Evolutionary conservation across 169 alveolate genomes (phyloP).

Genomic region (Fabrea salina): DNA sequence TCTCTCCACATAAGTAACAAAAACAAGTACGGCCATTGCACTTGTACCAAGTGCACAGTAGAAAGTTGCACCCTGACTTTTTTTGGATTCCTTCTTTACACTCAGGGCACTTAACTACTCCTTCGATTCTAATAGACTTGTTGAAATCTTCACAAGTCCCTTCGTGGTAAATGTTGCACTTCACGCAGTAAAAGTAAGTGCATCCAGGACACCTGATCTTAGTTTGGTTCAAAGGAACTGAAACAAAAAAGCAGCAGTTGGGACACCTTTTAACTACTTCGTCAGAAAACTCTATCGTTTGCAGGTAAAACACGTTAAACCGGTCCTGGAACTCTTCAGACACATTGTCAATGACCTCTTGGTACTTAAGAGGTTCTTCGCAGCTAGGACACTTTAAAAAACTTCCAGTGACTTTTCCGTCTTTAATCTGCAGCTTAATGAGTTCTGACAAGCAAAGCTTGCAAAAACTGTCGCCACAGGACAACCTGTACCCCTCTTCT

Average conservation of each 20-base stretch:
- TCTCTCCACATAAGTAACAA: constrained; percentile 46
- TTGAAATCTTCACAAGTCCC: not conserved
- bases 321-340: no score
- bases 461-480: not conserved
- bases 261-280: not conserved
- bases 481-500: not conserved
- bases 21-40: constrained; percentile 34
- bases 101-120: constrained; percentile 46
- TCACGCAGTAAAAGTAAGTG: not conserved
- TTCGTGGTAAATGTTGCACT: not conserved
- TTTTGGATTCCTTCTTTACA: constrained; percentile 48
- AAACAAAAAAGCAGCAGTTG: not conserved
- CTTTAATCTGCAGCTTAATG: no score
- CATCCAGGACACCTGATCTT: not conserved
- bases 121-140: not conserved
- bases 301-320: no score
- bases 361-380: no score
- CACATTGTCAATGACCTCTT: no score
- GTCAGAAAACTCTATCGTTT: no score
- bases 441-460: not conserved
- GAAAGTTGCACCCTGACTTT: constrained; percentile 55
- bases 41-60: constrained; percentile 38
- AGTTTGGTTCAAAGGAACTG: not conserved
- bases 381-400: no score
- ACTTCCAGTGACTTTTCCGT: no score